Percentiles rank a stretch among this genome's conserved stretches.
Evolutionary conservation across 2,329 filamentous ascomycete species (phyloP).

Genomic region (Beauveria bassiana): DNA sequence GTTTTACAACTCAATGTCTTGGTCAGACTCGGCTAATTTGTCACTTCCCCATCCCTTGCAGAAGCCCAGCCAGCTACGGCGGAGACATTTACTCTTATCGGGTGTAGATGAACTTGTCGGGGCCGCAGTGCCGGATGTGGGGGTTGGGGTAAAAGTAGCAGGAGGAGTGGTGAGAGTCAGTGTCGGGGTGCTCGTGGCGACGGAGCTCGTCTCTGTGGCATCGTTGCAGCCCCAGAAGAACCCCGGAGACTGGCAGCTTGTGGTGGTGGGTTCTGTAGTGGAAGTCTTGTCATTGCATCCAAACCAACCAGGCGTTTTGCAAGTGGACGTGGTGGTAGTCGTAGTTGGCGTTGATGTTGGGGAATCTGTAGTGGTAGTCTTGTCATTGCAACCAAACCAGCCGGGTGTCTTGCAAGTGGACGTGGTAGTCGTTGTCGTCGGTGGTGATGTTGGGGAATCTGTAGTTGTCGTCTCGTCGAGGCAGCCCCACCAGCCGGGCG

Average conservation of each 20-base stretch:
- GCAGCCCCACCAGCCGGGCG: slow-evolving; percentile 87
- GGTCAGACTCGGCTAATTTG: slow-evolving; percentile 17
- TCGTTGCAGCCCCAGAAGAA: slow-evolving; percentile 51
- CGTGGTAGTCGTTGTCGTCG: slow-evolving; percentile 23
- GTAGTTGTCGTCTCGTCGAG: slow-evolving; percentile 55
- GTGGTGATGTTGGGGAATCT: slow-evolving; percentile 21
- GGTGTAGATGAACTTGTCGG: slow-evolving; percentile 23
- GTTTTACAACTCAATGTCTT: slow-evolving; percentile 7
- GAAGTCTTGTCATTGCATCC: slow-evolving; percentile 48
- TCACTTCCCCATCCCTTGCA: slow-evolving; percentile 31
- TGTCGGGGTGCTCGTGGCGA: slow-evolving; percentile 17
- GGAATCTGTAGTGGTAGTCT: too few relatives aligned
- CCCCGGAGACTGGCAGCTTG: slow-evolving; percentile 35
- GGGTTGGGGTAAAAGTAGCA: slow-evolving; percentile 39
- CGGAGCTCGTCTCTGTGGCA: slow-evolving; percentile 20
- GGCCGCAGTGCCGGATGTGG: slow-evolving; percentile 19
- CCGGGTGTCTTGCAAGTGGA: too few relatives aligned
- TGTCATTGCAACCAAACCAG: too few relatives aligned
- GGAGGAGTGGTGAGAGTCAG: slow-evolving; percentile 34
- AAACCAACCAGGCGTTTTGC: slow-evolving; percentile 58
- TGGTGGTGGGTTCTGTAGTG: slow-evolving; percentile 22
- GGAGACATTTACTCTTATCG: slow-evolving; percentile 13
- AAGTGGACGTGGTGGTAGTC: slow-evolving; percentile 45
- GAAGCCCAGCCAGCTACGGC: slow-evolving; percentile 33
- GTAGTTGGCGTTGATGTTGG: slow-evolving; percentile 17